These are phyloP conservation scores for Ramularia endophylla DNA, from an alignment of 2,329 filamentous ascomycete genomes.

Conservation along the genomic window DNA sequence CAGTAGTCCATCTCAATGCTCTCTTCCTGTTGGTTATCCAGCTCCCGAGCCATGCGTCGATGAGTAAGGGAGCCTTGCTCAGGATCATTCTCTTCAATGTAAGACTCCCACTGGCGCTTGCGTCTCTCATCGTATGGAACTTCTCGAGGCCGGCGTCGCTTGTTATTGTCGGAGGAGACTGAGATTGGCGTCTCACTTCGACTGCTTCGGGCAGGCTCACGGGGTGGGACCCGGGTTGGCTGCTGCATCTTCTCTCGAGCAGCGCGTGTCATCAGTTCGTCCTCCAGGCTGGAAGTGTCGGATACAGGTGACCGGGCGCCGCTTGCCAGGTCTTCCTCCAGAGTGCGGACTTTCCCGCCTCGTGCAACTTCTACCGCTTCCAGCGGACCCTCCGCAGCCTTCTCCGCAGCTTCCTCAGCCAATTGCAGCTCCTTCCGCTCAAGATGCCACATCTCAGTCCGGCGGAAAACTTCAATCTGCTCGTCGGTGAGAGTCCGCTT, in stretches of 20 bases:
- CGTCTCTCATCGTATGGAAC: constrained; percentile 28
- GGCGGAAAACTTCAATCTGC: constrained; percentile 83
- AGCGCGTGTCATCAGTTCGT: constrained; percentile 16
- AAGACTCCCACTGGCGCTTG: constrained; percentile 33
- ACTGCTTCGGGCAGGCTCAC: constrained; percentile 14
- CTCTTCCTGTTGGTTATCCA: constrained; percentile 37
- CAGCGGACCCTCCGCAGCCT: constrained; percentile 6
- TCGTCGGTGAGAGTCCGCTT: constrained; percentile 88
- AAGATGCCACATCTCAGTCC: constrained; percentile 75
- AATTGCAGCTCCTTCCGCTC: constrained; percentile 42
- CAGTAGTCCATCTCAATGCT: constrained; percentile 46
- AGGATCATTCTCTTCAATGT: constrained; percentile 31
- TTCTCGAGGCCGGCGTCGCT: constrained; percentile 10
- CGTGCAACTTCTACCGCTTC: neutral
- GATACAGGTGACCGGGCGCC: constrained; percentile 17
- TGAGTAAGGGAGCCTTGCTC: constrained; percentile 37
- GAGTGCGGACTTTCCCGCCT: neutral
- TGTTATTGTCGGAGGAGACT: constrained; percentile 3
- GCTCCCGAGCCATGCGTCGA: constrained; percentile 39
- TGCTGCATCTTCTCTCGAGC: constrained; percentile 4
- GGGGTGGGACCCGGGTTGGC: neutral
- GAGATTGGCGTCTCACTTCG: constrained; percentile 18
- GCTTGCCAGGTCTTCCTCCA: constrained; percentile 3
- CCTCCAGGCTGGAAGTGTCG: constrained; percentile 23
- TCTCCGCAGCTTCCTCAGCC: constrained; percentile 10